Conservation (phyloP, 352 stramenopile genomes). For the Thraustochytrium striatum region DNA sequence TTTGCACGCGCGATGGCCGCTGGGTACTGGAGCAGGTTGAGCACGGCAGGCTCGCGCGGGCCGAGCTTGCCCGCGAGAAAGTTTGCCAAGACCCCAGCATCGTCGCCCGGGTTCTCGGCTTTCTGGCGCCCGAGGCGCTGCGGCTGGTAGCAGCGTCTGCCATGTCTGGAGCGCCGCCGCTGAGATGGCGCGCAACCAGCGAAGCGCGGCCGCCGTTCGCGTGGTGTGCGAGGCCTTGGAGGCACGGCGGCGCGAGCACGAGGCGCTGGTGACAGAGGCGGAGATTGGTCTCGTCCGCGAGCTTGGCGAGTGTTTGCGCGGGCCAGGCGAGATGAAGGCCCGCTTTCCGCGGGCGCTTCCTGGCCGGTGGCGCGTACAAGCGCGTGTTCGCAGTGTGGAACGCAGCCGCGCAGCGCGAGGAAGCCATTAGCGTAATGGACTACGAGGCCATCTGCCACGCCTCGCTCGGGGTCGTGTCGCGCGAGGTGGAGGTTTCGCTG, state of each 20-base stretch:
- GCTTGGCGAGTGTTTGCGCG: not conserved
- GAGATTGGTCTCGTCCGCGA: not conserved
- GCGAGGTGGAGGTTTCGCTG: slow-evolving; percentile 88
- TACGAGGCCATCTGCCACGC: slow-evolving; percentile 74
- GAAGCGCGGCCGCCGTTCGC: not conserved
- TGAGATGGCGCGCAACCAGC: not conserved
- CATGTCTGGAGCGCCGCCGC: not conserved
- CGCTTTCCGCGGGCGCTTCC: slow-evolving; percentile 22
- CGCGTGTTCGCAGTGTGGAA: slow-evolving; percentile 75
- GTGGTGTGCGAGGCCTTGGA: not conserved
- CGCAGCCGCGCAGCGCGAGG: slow-evolving; percentile 55
- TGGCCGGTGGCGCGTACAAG: slow-evolving; percentile 71
- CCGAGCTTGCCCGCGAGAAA: too few species aligned
- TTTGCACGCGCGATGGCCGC: not conserved
- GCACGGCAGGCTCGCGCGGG: too few species aligned
- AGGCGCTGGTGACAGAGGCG: not conserved
- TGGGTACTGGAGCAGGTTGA: too few species aligned
- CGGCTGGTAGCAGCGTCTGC: too few species aligned
- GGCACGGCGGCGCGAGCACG: not conserved
- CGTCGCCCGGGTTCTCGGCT: too few species aligned
- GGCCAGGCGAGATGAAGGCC: not conserved
- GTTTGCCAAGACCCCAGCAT: too few species aligned
- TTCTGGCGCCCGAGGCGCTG: too few species aligned
- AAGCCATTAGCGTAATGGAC: slow-evolving; percentile 84
- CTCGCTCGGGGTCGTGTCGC: slow-evolving; percentile 75